phyloP scores from a whole-genome alignment of 2,329 filamentous ascomycete species.

The Ascochyta viciae-villosae region DNA sequence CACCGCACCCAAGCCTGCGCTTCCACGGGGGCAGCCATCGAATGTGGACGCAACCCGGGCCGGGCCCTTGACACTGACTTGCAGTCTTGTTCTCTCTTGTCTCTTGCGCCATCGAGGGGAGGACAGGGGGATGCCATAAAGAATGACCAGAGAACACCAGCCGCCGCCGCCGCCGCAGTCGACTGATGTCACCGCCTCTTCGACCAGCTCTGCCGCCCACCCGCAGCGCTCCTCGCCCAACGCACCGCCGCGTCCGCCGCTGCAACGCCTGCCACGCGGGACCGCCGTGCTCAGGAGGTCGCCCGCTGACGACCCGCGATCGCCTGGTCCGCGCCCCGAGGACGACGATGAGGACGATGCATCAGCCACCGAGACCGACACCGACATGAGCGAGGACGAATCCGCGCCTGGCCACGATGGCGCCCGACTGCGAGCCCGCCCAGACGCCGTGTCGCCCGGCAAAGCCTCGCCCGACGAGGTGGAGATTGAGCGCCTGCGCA shows the following conservation, averaged over 20 bases:
- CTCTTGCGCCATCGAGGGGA: conserved; percentile 14
- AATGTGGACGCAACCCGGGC: conserved; percentile 13
- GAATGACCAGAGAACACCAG: conserved; percentile 19
- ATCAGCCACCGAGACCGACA: conserved; percentile 23
- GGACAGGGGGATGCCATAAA: conserved; percentile 17
- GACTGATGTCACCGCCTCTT: conserved; percentile 16
- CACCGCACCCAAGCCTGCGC: background rate
- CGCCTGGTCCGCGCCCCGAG: conserved; percentile 15
- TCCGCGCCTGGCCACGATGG: background rate
- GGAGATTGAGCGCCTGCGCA: conserved; percentile 50
- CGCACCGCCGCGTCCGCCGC: conserved; percentile 27
- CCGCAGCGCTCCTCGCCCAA: conserved; percentile 12
- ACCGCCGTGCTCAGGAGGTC: conserved; percentile 1
- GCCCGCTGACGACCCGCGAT: conserved; percentile 12
- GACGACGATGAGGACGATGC: conserved; percentile 15
- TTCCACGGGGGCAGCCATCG: background rate
- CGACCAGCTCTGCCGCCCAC: conserved; percentile 5
- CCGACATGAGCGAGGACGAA: conserved; percentile 29
- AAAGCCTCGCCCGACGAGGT: conserved; percentile 44
- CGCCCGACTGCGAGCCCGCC: background rate
- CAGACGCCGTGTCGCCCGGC: conserved; percentile 20
- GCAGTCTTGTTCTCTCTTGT: background rate
- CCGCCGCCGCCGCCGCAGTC: conserved; percentile 3
- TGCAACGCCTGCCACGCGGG: conserved; percentile 33
- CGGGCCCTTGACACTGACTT: conserved; percentile 9